Evolutionary conservation across 768 basidiomycete species (phyloP), one percentile per base, ranked within the genome.

Genomic region (Dioszegia aurantiaca): DNA sequence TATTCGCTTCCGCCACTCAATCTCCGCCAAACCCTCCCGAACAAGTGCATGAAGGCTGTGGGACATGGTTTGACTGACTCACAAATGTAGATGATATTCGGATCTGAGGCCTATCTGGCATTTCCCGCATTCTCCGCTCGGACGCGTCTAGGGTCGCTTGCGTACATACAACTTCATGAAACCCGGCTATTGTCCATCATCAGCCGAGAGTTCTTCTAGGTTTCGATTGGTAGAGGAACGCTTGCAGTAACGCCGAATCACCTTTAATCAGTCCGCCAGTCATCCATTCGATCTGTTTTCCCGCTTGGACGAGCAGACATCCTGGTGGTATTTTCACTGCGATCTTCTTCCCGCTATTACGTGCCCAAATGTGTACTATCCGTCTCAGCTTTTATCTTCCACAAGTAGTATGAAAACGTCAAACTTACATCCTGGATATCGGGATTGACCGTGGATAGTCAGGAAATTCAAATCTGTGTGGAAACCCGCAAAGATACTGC

Each of bases 401-500:
- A 26, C 8, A 39, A 31, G 33, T 10, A n/a, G n/a, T 12, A 28
- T 8, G 33, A 19, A 24, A 16, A 37, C 11, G 28, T 61, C 90
- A 87, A 41, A 90, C 65, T 62, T 49, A 72, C 70, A 53, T 17
- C 65, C 65, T 28, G 65, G 67, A 56, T 71, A 68, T 45, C 72
- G 64, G 2, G 72, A 75, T 57, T 68, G 67, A 4, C 75, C 76
- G 54, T 77, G 77, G 37, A 75, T 73, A 16, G 77, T 74, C 43
- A 95, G 79, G 70, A 91, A 93, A 71, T 95, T 95, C 56, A 97
- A 83, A 73, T 97, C 92, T 0, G 88, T 86, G 73, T 97, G 93
- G 73, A 95, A 95, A 2, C 93, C 93, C 21, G 92, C 92, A 44
- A 92, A 83, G 61, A 94, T 93, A 19, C 88, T 89, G 40, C 39